These are phyloP conservation scores for Hypomontagnella monticulosa DNA, from an alignment of 495 filamentous ascomycete species.

Conservation along the genomic window DNA sequence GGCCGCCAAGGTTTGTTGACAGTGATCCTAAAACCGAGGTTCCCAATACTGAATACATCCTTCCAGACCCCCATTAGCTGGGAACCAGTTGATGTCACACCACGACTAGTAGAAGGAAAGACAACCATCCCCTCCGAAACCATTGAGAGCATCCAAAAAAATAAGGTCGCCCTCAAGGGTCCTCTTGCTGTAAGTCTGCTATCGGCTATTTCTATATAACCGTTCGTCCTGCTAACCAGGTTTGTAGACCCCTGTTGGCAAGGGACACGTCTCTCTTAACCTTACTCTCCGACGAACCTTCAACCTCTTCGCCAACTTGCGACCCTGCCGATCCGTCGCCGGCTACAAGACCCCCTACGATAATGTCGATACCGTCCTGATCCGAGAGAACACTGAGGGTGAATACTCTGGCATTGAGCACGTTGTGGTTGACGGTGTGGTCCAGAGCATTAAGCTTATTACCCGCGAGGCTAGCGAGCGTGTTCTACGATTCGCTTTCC, in stretches of 20 bases:
- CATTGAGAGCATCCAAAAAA: slow-evolving; percentile 88
- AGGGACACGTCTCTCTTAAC: slow-evolving; percentile 99
- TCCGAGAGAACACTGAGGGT: slow-evolving; percentile 99
- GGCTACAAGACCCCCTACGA: slow-evolving; percentile 99
- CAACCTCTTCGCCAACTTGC: slow-evolving; percentile 99
- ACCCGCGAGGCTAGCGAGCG: slow-evolving; percentile 92
- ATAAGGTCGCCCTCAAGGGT: slow-evolving; percentile 96
- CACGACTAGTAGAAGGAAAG: slow-evolving; percentile 89
- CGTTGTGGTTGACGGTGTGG: slow-evolving; percentile 96
- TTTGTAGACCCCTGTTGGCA: slow-evolving; percentile 89
- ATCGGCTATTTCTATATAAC: slow-evolving; percentile 1
- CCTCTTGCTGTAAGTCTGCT: slow-evolving; percentile 82
- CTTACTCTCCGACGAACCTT: slow-evolving; percentile 97
- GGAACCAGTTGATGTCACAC: slow-evolving; percentile 96
- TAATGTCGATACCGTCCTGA: slow-evolving; percentile 94
- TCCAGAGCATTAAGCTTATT: slow-evolving; percentile 99
- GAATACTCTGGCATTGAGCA: slow-evolving; percentile 99
- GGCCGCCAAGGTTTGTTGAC: slow-evolving; percentile 79
- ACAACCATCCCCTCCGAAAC: slow-evolving; percentile 90
- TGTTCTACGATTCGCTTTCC: slow-evolving; percentile 95
- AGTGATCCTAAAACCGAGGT: slow-evolving; percentile 29
- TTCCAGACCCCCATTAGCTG: slow-evolving; percentile 87
- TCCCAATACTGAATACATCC: slow-evolving; percentile 33
- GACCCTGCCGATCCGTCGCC: slow-evolving; percentile 93
- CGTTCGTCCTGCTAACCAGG: slow-evolving; percentile 17